Evolutionary conservation across 257 asterid species (phyloP).

Genomic region (Rhazya stricta): DNA sequence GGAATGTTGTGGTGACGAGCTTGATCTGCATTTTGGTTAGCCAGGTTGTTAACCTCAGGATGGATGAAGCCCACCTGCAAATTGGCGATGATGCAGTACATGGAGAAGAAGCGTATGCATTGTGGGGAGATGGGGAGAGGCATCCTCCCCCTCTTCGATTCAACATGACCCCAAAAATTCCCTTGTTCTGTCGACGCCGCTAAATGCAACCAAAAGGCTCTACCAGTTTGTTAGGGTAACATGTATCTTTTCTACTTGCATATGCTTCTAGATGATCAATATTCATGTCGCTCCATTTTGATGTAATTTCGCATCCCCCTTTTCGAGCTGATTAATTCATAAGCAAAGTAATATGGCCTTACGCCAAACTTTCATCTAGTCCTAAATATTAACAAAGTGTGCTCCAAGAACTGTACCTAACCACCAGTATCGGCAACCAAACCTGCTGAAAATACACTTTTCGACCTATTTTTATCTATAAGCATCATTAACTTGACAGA

Average conservation of each 20-base stretch:
- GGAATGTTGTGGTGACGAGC: slow-evolving; percentile 65
- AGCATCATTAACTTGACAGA: too few relatives aligned
- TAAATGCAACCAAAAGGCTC: not conserved
- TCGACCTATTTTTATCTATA: too few relatives aligned
- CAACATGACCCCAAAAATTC: slow-evolving; percentile 51
- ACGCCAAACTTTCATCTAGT: not conserved
- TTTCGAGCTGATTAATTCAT: not conserved
- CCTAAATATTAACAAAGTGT: too few relatives aligned
- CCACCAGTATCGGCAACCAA: not conserved
- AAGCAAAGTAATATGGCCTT: not conserved
- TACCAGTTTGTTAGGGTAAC: not conserved
- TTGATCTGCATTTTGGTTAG: slow-evolving; percentile 49
- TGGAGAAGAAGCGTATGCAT: slow-evolving; percentile 90
- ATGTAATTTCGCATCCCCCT: not conserved
- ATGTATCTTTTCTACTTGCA: not conserved
- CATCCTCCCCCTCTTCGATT: slow-evolving; percentile 50
- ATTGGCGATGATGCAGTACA: slow-evolving; percentile 92
- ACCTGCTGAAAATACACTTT: too few relatives aligned
- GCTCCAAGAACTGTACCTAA: too few relatives aligned
- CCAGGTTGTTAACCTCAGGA: slow-evolving; percentile 52
- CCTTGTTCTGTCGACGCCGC: slow-evolving; percentile 37
- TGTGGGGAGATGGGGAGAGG: slow-evolving; percentile 85
- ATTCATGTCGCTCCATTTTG: not conserved
- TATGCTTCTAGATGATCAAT: not conserved
- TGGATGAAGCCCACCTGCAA: slow-evolving; percentile 72